Evolutionary conservation across 345 rosid species (phyloP), one percentile per base, ranked within the genome.

Genomic region (Sisymbrium irio): DNA sequence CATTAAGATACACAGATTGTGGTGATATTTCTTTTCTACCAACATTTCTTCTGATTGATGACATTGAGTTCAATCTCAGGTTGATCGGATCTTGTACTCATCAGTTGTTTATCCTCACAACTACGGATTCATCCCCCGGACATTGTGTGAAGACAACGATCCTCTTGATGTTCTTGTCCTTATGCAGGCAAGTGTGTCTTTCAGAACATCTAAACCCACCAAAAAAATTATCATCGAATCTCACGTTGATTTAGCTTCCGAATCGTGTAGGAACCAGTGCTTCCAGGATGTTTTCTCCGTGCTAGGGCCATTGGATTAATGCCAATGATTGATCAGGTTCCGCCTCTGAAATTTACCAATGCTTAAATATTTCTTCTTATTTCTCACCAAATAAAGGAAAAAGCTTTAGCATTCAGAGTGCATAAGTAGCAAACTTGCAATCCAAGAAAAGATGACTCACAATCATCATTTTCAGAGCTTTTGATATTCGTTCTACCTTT

Each of bases 271-370:
- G 98, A 94, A 85, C 98, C 98, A 25, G 97, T 94, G 44, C 90
- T 94, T 81, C 96, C 98, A 1, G 98, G 98, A 33, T 88, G 97
- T 76, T 94, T 94, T 68, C 83, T 91, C 27, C 88, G 98, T 69
- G 98, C 98, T 72, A 86, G 83, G 77, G 98, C 98, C 74, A 92
- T 94, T 56, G 98, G 98, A 72, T 81, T 92, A 47, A 94, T 94
- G 97, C 98, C 98, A 42, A 94, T 94, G 98, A 94, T 94, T 82
- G 98, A 94, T 76, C 97, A 89, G 94, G 97, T 90, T 57, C 18
- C 51, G 50, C 69, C 15, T 36, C 63, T 62, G 6, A 7, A 33
- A 61, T 25, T 36, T 41, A 18, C 22, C 22, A 47, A 17, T 47
- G 6, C 27, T 22, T 50, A 50, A 11, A 51, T 51, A 3, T 47